These are phyloP conservation scores for Castanea sativa DNA, from an alignment of 306 rosid species.

Conservation along the genomic window DNA sequence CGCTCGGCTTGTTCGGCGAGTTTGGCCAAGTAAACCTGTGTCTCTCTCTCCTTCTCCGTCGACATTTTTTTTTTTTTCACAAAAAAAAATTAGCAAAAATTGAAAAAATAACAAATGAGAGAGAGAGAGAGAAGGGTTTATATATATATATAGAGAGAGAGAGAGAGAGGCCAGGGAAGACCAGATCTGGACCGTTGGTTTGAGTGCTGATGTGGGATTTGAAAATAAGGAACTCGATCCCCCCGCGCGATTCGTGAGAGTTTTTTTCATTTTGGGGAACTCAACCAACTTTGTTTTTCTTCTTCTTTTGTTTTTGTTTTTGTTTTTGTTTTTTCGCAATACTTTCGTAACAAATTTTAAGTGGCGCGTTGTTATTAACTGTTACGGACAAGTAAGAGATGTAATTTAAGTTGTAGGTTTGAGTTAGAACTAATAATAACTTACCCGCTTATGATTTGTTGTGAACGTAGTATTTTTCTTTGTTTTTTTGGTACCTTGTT, in stretches of 20 bases:
- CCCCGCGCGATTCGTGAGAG: conserved; percentile 62
- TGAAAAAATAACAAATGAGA: neutral
- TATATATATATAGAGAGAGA: conserved; percentile 21
- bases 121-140: conserved; percentile 8
- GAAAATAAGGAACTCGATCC: conserved; percentile 27
- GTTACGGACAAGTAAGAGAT: rapidly evolving
- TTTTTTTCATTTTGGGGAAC: neutral
- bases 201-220: conserved; percentile 14
- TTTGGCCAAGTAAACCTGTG: conserved; percentile 92
- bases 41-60: conserved; percentile 87
- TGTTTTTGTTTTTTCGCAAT: rapidly evolving
- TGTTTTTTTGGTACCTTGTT: too few species aligned
- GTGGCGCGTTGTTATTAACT: rapidly evolving
- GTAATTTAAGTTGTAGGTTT: rapidly evolving
- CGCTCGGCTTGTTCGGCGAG: conserved; percentile 97
- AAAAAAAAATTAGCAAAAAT: conserved; percentile 26
- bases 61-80: conserved; percentile 36
- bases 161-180: conserved; percentile 29
- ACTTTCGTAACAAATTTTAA: rapidly evolving
- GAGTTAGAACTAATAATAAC: too few species aligned
- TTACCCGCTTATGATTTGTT: rapidly evolving
- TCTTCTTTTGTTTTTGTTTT: too few species aligned
- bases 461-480: rapidly evolving
- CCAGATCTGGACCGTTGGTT: conserved; percentile 64
- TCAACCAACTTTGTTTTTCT: too few species aligned